Conservation (phyloP, 2,329 filamentous ascomycete genomes). For the Phyllosticta citribraziliensis region DNA sequence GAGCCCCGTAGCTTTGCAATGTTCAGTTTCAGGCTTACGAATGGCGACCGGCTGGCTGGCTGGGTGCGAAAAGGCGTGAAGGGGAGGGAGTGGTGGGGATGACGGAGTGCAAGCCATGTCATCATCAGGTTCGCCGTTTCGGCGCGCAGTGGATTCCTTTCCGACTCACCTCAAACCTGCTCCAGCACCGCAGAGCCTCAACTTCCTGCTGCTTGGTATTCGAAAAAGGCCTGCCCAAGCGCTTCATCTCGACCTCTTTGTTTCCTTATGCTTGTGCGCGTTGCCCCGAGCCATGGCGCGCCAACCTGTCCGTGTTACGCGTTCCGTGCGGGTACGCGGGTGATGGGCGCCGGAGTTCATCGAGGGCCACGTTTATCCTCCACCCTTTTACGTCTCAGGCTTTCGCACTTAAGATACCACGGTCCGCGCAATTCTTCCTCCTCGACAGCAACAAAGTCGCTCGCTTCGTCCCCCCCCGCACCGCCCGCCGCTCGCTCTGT, state of each 20-base stretch:
- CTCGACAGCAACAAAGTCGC: background rate
- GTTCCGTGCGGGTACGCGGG: conserved; percentile 6
- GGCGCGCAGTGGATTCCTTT: background rate
- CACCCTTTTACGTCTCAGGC: conserved; percentile 1
- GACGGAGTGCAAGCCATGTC: background rate
- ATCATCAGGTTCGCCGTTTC: background rate
- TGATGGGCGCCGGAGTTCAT: conserved; percentile 3
- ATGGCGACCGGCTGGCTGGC: background rate
- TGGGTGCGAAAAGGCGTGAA: background rate
- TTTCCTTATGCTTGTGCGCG: conserved; percentile 10
- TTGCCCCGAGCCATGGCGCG: conserved; percentile 6
- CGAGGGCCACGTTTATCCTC: conserved; percentile 5
- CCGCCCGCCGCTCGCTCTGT: background rate
- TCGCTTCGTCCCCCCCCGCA: background rate
- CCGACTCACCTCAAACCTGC: background rate
- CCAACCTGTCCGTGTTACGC: conserved; percentile 10
- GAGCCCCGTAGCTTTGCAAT: background rate
- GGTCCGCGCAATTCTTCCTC: background rate
- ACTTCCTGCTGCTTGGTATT: background rate
- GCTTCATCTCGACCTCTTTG: background rate
- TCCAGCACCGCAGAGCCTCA: background rate
- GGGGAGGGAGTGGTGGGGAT: background rate
- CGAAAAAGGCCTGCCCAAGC: background rate
- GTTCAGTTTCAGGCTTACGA: background rate
- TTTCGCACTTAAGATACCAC: background rate